phyloP scores from a whole-genome alignment of 495 filamentous ascomycete species.

The Xylaria telfairii region DNA sequence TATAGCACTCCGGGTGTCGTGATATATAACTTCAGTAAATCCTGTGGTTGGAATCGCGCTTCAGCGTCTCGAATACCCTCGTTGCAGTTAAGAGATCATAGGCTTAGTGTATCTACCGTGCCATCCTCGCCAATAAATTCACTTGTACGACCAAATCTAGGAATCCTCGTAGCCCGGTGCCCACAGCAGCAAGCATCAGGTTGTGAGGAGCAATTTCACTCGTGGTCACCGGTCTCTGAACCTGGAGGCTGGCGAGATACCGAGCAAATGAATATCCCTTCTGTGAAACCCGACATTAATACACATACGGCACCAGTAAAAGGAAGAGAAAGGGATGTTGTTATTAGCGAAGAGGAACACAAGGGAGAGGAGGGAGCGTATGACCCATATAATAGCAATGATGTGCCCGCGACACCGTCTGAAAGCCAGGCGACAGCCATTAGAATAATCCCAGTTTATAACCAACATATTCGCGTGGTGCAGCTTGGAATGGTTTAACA shows the following conservation, averaged over 20 bases:
- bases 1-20: slow-evolving; percentile 22
- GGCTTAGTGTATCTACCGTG: background rate
- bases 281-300: background rate
- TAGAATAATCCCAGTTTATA: slow-evolving; percentile 3
- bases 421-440: slow-evolving; percentile 3
- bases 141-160: slow-evolving; percentile 16
- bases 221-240: slow-evolving; percentile 22
- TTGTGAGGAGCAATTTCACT: too few species aligned
- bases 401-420: background rate
- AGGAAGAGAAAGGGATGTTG: background rate
- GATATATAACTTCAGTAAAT: slow-evolving; percentile 30
- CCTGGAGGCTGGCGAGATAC: slow-evolving; percentile 26
- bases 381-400: background rate
- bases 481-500: background rate
- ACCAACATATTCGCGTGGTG: slow-evolving; percentile 13
- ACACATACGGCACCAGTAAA: background rate
- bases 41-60: slow-evolving; percentile 27
- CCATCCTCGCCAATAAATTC: slow-evolving; percentile 21
- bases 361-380: background rate
- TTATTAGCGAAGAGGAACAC: background rate
- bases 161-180: too few species aligned
- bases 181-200: background rate
- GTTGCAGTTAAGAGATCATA: slow-evolving; percentile 22
- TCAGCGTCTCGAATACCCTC: slow-evolving; percentile 19
- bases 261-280: background rate